These are phyloP conservation scores for Chenopodium berlandieri DNA, from an alignment of 148 eudicot genomes.

Conservation along the genomic window DNA sequence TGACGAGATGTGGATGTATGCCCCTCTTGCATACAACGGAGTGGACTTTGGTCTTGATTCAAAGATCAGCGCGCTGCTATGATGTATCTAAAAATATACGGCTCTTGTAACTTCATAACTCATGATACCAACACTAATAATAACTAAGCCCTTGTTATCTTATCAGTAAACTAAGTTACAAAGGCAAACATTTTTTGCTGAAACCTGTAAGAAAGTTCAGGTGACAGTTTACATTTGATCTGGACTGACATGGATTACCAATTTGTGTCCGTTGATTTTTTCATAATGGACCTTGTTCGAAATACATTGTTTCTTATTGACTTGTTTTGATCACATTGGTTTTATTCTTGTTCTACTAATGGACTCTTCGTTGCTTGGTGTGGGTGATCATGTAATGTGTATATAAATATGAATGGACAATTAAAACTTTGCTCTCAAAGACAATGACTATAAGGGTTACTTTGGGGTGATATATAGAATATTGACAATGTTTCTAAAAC, in stretches of 20 bases:
- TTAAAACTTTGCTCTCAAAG: not conserved
- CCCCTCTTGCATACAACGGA: constrained; percentile 85
- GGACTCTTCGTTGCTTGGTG: constrained; percentile 1
- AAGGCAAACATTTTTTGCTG: not conserved
- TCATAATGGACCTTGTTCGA: constrained; percentile 17
- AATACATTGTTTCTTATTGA: constrained; percentile 1
- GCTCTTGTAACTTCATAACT: not conserved
- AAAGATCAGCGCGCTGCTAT: not conserved
- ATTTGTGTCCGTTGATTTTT: constrained; percentile 13
- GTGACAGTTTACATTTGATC: constrained; percentile 5
- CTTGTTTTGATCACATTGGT: not conserved
- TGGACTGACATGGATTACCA: not conserved
- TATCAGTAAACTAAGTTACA: not conserved
- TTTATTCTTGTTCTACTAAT: not conserved
- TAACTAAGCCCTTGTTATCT: not conserved
- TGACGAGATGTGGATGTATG: constrained; percentile 83
- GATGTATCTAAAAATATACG: not conserved
- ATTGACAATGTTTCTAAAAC: not conserved
- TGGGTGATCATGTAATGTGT: not conserved
- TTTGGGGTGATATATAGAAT: not conserved
- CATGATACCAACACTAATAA: not conserved
- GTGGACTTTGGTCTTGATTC: constrained; percentile 55
- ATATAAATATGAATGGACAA: not conserved
- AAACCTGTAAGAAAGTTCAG: not conserved
- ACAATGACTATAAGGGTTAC: too few relatives aligned